Percentiles rank a stretch among this genome's conserved stretches.
phyloP scores from a whole-genome alignment of 805 yeast genomes.

The Sporopachydermia quercuum region DNA sequence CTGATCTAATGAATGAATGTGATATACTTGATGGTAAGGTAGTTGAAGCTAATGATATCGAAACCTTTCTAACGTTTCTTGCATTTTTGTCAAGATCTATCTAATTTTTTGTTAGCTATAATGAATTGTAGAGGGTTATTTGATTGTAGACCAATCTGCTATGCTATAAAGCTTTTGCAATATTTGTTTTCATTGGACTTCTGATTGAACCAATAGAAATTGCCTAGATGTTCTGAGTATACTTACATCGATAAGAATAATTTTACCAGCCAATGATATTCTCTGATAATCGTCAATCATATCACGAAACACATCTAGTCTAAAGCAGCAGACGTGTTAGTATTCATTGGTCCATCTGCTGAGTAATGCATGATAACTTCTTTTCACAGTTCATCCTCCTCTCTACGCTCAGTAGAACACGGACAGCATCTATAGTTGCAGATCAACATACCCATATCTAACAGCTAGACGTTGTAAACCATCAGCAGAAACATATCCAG shows the following conservation, averaged over 20 bases:
- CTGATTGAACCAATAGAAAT: no score
- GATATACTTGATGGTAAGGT: not conserved
- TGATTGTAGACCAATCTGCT: not conserved
- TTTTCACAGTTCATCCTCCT: no score
- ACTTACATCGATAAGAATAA: conserved; percentile 3
- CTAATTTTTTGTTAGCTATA: not conserved
- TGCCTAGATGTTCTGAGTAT: no score
- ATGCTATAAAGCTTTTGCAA: no score
- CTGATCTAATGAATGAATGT: not conserved
- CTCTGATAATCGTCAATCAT: not conserved
- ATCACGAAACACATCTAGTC: conserved; percentile 3
- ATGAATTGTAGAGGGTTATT: not conserved
- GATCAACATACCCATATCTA: not conserved
- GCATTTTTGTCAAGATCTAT: conserved; percentile 1
- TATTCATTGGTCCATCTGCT: no score
- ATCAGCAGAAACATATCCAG: not conserved
- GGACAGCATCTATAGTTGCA: not conserved
- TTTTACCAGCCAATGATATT: conserved; percentile 3
- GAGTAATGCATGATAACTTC: no score
- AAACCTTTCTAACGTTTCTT: not conserved
- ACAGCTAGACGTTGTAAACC: not conserved
- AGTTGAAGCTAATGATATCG: conserved; percentile 2
- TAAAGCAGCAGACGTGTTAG: not conserved
- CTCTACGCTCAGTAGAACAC: no score
- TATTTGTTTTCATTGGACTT: no score